A percentile compares a stretch with the other conserved stretches of the same genome.
Evolutionary conservation across 2,329 filamentous ascomycete species (phyloP).

Genomic region (Emmonsiellopsis sp.): DNA sequence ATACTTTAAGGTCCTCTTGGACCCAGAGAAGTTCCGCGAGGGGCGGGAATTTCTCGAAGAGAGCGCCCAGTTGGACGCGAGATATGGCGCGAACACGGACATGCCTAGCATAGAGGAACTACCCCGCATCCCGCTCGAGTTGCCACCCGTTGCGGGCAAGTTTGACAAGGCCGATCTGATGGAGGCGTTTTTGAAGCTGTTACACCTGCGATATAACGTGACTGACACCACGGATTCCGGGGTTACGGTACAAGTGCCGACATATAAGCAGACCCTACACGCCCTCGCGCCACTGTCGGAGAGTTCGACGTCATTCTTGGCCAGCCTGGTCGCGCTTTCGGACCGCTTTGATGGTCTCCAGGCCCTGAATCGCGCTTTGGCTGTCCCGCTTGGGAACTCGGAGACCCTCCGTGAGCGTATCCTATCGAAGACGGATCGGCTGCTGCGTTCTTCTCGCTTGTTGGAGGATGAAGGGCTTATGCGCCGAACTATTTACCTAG

Average conservation of each 20-base stretch:
- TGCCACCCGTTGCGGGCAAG: constrained; percentile 22
- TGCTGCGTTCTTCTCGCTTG: constrained; percentile 19
- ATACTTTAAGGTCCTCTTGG: constrained; percentile 33
- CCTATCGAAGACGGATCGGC: constrained; percentile 15
- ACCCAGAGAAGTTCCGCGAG: constrained; percentile 34
- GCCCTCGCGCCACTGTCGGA: constrained; percentile 1
- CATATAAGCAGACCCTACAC: not conserved
- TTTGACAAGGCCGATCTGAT: constrained; percentile 4
- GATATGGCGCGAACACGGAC: constrained; percentile 7
- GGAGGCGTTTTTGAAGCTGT: constrained; percentile 6
- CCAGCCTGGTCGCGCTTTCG: constrained; percentile 8
- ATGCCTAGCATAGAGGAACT: constrained; percentile 19
- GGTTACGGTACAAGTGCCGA: too few species aligned
- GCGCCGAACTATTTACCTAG: constrained; percentile 31
- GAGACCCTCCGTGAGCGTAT: constrained; percentile 21
- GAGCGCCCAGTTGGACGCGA: constrained; percentile 8
- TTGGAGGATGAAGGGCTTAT: constrained; percentile 30
- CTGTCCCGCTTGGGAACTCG: not conserved
- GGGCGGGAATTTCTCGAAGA: constrained; percentile 26
- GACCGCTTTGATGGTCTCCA: constrained; percentile 8
- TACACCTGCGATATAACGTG: not conserved
- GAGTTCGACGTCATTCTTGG: constrained; percentile 7
- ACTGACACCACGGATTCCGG: not conserved
- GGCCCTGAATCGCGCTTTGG: constrained; percentile 1
- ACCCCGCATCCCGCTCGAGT: constrained; percentile 19